These are phyloP conservation scores for Bullera alba DNA, from an alignment of 768 basidiomycete species.

Conservation along the genomic window DNA sequence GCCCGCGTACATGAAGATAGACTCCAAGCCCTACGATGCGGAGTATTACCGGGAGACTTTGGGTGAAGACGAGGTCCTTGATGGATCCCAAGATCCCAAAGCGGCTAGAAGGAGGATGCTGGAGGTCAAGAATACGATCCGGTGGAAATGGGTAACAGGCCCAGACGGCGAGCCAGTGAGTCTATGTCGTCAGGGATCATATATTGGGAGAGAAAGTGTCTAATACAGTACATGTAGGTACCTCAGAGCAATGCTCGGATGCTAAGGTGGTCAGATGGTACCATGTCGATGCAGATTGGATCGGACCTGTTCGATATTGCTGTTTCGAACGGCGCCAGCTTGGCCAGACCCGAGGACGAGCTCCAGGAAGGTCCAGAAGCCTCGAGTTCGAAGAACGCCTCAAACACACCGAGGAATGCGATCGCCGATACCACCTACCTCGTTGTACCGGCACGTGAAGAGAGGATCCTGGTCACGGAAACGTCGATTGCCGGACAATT, in stretches of 20 bases:
- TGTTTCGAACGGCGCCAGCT: slow-evolving; percentile 20
- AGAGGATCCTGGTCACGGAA: slow-evolving; percentile 36
- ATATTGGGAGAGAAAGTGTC: background rate
- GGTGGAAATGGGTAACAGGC: slow-evolving; percentile 90
- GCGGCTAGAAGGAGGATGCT: slow-evolving; percentile 65
- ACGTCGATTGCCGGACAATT: slow-evolving; percentile 38
- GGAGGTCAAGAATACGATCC: slow-evolving; percentile 85
- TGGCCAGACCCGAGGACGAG: slow-evolving; percentile 11
- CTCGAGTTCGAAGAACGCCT: background rate
- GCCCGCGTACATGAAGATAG: slow-evolving; percentile 87
- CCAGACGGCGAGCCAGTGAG: slow-evolving; percentile 68
- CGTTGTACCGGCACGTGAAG: slow-evolving; percentile 11
- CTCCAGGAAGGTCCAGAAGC: background rate
- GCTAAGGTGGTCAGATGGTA: slow-evolving; percentile 93
- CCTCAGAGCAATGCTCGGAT: slow-evolving; percentile 85
- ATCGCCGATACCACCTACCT: slow-evolving; percentile 17
- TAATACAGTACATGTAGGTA: too few species aligned
- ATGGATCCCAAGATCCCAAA: slow-evolving; percentile 47
- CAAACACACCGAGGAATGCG: background rate
- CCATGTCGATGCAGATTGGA: slow-evolving; percentile 80
- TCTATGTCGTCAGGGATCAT: slow-evolving; percentile 18
- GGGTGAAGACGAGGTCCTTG: slow-evolving; percentile 68
- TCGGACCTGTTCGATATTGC: slow-evolving; percentile 86
- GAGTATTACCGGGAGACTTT: slow-evolving; percentile 68
- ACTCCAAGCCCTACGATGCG: slow-evolving; percentile 64